Percentiles rank a stretch among this genome's conserved stretches.
These are phyloP conservation scores for Paramyrothecium roridum DNA, from an alignment of 2,329 filamentous ascomycete species.

Conservation along the genomic window DNA sequence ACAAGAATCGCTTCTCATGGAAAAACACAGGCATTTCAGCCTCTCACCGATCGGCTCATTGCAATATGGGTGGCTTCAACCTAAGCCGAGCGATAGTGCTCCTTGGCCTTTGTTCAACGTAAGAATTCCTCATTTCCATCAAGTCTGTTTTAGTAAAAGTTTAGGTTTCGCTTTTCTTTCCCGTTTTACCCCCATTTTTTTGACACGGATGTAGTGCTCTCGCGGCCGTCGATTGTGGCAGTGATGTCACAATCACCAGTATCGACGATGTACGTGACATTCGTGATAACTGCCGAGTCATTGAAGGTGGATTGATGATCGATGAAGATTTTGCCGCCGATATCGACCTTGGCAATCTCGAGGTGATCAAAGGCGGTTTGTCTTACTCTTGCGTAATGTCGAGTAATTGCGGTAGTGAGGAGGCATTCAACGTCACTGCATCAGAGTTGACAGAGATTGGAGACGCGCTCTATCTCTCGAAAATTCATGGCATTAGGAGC, in stretches of 20 bases:
- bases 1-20: no score
- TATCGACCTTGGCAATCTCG: constrained; percentile 1
- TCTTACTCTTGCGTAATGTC: background rate
- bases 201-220: background rate
- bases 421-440: background rate
- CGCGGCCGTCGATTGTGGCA: background rate
- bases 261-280: background rate
- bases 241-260: constrained; percentile 1
- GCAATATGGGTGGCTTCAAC: no score
- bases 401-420: background rate
- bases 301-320: background rate
- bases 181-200: background rate
- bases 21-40: no score
- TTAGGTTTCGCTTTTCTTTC: background rate
- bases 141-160: no score
- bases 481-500: background rate
- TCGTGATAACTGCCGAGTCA: background rate
- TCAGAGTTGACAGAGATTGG: background rate
- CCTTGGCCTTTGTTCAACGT: background rate
- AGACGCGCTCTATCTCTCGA: background rate
- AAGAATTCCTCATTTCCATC: background rate
- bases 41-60: no score
- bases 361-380: background rate
- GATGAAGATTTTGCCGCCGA: background rate
- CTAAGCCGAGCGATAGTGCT: background rate